Conservation (phyloP, 2,329 filamentous ascomycete species). For the Aspergillus neoniger region DNA sequence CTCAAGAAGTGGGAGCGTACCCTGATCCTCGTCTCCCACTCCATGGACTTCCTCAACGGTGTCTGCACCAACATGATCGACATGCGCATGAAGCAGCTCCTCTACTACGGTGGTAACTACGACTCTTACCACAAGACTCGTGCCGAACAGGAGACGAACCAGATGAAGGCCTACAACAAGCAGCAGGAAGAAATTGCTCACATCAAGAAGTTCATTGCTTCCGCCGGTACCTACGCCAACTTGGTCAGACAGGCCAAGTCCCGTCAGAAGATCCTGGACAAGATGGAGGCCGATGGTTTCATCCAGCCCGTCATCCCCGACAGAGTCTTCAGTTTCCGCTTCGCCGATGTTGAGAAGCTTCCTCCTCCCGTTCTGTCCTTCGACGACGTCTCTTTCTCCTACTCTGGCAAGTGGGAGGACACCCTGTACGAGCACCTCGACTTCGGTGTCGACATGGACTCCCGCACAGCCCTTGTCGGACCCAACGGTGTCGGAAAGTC, state of each 20-base stretch:
- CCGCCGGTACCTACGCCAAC: conserved; percentile 99
- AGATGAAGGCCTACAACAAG: conserved; percentile 98
- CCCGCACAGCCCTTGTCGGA: conserved; percentile 91
- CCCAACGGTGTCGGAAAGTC: conserved; percentile 99
- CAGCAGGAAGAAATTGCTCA: conserved; percentile 98
- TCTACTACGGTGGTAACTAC: conserved; percentile 99
- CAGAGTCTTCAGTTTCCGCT: conserved; percentile 93
- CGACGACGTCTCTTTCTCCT: conserved; percentile 96
- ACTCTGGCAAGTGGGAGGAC: conserved; percentile 85
- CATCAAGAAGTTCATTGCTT: conserved; percentile 99
- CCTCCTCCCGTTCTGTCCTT: conserved; percentile 95
- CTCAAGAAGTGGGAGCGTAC: conserved; percentile 99
- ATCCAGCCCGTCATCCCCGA: conserved; percentile 87
- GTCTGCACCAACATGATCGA: conserved; percentile 99
- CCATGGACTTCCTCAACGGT: conserved; percentile 98
- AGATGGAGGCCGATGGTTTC: conserved; percentile 99
- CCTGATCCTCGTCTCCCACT: conserved; percentile 94
- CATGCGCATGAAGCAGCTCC: conserved; percentile 83
- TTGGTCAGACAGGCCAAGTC: conserved; percentile 98
- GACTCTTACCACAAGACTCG: conserved; percentile 96
- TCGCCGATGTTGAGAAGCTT: conserved; percentile 98
- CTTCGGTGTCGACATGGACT: conserved; percentile 99
- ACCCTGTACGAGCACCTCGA: conserved; percentile 96
- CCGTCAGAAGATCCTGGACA: conserved; percentile 98
- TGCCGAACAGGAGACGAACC: conserved; percentile 91